Evolutionary conservation across 805 yeast species (phyloP).

Genomic region (Candida quercuum): DNA sequence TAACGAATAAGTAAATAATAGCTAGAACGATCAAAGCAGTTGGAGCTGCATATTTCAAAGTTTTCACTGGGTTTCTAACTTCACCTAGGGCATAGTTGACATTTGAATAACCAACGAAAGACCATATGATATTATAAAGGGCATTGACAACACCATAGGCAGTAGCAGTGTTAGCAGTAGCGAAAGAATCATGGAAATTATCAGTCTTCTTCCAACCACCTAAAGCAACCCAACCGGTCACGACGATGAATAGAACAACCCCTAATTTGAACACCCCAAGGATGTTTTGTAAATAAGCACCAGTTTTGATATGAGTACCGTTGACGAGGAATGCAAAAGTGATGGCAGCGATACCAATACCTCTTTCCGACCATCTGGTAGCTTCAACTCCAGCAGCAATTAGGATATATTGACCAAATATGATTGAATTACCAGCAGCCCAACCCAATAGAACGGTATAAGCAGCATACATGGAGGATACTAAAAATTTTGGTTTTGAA

Average conservation of each 20-base stretch:
- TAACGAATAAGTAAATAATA: conserved; percentile 66
- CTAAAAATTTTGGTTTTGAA: conserved; percentile 61
- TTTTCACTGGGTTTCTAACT: conserved; percentile 64
- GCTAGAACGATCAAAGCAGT: conserved; percentile 56
- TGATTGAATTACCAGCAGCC: conserved; percentile 82
- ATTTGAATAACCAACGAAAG: conserved; percentile 77
- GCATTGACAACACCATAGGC: conserved; percentile 74
- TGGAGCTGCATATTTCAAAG: conserved; percentile 72
- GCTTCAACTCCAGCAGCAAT: conserved; percentile 66
- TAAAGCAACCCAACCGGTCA: conserved; percentile 81
- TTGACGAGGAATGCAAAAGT: conserved; percentile 65
- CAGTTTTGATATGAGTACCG: conserved; percentile 55
- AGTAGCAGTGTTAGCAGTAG: conserved; percentile 44
- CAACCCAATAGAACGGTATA: conserved; percentile 74
- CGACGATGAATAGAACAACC: conserved; percentile 62
- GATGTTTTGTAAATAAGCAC: conserved; percentile 58
- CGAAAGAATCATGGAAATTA: conserved; percentile 56
- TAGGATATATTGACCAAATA: conserved; percentile 72
- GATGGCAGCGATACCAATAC: conserved; percentile 69
- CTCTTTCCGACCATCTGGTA: conserved; percentile 74
- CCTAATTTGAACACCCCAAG: conserved; percentile 70
- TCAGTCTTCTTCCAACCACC: conserved; percentile 65
- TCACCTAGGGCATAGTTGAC: conserved; percentile 82
- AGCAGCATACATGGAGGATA: conserved; percentile 62
- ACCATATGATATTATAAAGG: conserved; percentile 79